Conservation (phyloP, 31 red algal species). For the Odonthalia washingtoniensis region DNA sequence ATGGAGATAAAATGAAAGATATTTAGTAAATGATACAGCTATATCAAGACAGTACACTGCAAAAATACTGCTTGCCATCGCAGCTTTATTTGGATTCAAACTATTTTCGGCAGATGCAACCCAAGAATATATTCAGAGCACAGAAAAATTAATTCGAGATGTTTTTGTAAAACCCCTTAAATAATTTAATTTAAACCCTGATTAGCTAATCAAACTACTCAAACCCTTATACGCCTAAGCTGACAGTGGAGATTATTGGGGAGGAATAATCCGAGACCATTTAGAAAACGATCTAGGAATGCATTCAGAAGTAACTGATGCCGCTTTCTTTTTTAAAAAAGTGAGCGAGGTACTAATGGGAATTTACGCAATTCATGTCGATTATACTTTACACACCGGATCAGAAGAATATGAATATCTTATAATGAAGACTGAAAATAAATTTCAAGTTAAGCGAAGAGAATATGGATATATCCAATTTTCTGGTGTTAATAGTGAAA, state of each 20-base stretch:
- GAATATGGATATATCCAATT: slow-evolving; percentile 27
- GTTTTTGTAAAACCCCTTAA: not conserved
- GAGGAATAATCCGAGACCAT: slow-evolving; percentile 4
- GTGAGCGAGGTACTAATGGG: not conserved
- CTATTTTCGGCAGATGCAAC: not conserved
- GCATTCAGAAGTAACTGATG: not conserved
- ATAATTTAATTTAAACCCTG: slow-evolving; percentile 20
- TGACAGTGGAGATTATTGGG: slow-evolving; percentile 64
- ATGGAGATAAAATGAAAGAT: slow-evolving; percentile 20
- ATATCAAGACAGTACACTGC: too few relatives aligned
- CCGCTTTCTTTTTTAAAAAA: not conserved
- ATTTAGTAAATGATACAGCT: not conserved
- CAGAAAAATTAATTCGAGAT: not conserved
- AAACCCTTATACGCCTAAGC: slow-evolving; percentile 50
- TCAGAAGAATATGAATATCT: not conserved
- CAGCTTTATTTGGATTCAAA: not conserved
- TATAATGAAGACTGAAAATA: not conserved
- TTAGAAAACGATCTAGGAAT: not conserved
- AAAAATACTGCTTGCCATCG: not conserved
- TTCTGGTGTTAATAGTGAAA: slow-evolving; percentile 17
- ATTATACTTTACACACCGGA: slow-evolving; percentile 40
- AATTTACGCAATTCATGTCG: slow-evolving; percentile 38
- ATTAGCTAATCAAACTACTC: slow-evolving; percentile 25
- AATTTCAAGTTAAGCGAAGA: slow-evolving; percentile 22
- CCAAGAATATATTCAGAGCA: not conserved